A percentile compares a stretch with the other conserved stretches of the same genome.
phyloP scores from a whole-genome alignment of 805 yeast genomes.

The Blastobotrys attinorum region DNA sequence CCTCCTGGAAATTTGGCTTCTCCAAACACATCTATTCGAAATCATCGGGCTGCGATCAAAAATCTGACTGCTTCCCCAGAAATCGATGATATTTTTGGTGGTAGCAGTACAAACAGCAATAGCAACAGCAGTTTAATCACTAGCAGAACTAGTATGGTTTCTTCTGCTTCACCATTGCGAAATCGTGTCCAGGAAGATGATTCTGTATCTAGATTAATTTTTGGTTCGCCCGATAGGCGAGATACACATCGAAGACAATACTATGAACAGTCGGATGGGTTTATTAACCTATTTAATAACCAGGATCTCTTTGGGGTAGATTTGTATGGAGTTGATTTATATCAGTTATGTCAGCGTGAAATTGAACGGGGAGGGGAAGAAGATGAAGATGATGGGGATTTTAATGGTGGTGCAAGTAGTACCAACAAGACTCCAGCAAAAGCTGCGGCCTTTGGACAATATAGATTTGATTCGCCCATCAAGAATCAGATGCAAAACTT shows the following conservation, averaged over 20 bases:
- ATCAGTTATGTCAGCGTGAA: constrained; percentile 42
- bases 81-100: constrained; percentile 30
- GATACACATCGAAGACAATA: constrained; percentile 21
- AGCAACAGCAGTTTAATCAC: no score
- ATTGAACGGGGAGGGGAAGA: constrained; percentile 25
- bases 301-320: constrained; percentile 30
- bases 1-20: constrained; percentile 9
- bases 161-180: constrained; percentile 12
- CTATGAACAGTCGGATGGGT: constrained; percentile 20
- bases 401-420: neutral
- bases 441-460: neutral
- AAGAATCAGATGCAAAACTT: constrained; percentile 13
- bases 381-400: constrained; percentile 2
- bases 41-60: constrained; percentile 21
- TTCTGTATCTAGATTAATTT: constrained; percentile 26
- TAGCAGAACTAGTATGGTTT: no score
- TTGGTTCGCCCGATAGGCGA: constrained; percentile 32
- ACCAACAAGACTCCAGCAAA: neutral
- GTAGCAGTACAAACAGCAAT: no score
- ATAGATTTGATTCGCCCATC: constrained; percentile 18
- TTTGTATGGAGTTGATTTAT: constrained; percentile 51
- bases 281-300: constrained; percentile 15
- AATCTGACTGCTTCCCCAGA: constrained; percentile 22
- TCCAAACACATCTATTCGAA: constrained; percentile 21
- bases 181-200: constrained; percentile 25